These are phyloP conservation scores for Hymenoscyphus albidus DNA, from an alignment of 2,329 filamentous ascomycete genomes.

Conservation along the genomic window DNA sequence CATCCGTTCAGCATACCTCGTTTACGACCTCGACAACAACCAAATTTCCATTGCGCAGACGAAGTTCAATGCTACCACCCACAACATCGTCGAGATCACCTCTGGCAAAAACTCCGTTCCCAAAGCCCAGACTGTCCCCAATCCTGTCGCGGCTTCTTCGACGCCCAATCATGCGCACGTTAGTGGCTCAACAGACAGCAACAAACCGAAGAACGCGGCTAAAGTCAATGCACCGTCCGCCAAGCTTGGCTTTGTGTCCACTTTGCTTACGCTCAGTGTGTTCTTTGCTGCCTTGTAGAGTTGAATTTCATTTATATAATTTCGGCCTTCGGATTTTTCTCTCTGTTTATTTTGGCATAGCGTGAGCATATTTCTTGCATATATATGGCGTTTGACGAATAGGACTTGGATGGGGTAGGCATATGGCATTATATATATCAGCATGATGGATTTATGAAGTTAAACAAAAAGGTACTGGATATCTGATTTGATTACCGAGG, in stretches of 20 bases:
- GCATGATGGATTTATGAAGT: no score
- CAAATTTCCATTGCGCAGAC: conserved; percentile 68
- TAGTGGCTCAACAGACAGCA: conserved; percentile 15
- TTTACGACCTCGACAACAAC: conserved; percentile 70
- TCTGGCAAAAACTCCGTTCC: conserved; percentile 49
- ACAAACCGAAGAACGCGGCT: conserved; percentile 13
- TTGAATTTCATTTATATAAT: not conserved
- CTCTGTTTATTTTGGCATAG: not conserved
- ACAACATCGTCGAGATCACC: conserved; percentile 53
- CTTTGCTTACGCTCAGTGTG: conserved; percentile 24
- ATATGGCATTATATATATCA: no score
- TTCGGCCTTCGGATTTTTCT: not conserved
- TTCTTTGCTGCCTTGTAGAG: conserved; percentile 27
- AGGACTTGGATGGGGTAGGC: no score
- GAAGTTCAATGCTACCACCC: conserved; percentile 52
- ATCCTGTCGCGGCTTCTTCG: conserved; percentile 47
- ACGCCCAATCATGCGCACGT: conserved; percentile 16
- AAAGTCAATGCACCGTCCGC: conserved; percentile 17
- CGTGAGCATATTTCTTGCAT: not conserved
- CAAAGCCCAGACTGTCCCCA: conserved; percentile 47
- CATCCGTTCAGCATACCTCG: conserved; percentile 69
- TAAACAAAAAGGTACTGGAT: no score
- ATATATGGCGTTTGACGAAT: no score
- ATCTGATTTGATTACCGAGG: no score
- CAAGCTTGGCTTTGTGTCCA: conserved; percentile 24